A percentile compares a stretch with the other conserved stretches of the same genome.
Conservation (phyloP, 495 filamentous ascomycete species). For the Bombardia bombarda region DNA sequence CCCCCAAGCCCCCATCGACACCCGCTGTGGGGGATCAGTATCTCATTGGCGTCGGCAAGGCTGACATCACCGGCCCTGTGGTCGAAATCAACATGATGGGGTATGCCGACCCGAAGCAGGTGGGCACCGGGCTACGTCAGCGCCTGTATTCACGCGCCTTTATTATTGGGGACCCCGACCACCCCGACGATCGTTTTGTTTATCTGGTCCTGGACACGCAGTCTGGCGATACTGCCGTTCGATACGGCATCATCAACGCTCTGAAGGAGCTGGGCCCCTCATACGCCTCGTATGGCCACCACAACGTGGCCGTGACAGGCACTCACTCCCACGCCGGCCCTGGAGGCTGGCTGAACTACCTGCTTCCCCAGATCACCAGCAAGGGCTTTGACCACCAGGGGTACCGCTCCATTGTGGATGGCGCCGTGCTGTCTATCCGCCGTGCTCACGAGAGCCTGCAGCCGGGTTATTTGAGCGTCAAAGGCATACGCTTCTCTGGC, state of each 20-base stretch:
- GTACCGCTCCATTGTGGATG: conserved; percentile 85
- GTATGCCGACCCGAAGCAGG: conserved; percentile 80
- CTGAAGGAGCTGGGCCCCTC: conserved; percentile 57
- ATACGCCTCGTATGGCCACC: conserved; percentile 67
- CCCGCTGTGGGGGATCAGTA: conserved; percentile 52
- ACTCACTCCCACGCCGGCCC: conserved; percentile 93
- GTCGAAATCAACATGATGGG: conserved; percentile 90
- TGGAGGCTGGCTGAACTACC: conserved; percentile 92
- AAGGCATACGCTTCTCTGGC: conserved; percentile 64
- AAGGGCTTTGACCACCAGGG: conserved; percentile 84
- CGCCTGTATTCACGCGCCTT: conserved; percentile 86
- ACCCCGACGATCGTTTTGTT: conserved; percentile 65
- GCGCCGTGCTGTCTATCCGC: conserved; percentile 70
- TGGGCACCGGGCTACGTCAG: conserved; percentile 83
- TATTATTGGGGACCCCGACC: conserved; percentile 64
- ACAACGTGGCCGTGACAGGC: conserved; percentile 85
- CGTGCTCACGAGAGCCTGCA: conserved; percentile 70
- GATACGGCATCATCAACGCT: conserved; percentile 74
- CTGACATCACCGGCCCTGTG: conserved; percentile 93
- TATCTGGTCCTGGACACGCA: conserved; percentile 87
- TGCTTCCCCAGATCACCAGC: conserved; percentile 89
- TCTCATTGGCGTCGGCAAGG: conserved; percentile 85
- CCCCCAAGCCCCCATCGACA: too few species aligned
- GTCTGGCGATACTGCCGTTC: conserved; percentile 83
- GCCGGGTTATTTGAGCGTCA: conserved; percentile 64